Evolutionary conservation across 2,329 filamentous ascomycete genomes (phyloP).

Genomic region (Aspergillaceae sp.): DNA sequence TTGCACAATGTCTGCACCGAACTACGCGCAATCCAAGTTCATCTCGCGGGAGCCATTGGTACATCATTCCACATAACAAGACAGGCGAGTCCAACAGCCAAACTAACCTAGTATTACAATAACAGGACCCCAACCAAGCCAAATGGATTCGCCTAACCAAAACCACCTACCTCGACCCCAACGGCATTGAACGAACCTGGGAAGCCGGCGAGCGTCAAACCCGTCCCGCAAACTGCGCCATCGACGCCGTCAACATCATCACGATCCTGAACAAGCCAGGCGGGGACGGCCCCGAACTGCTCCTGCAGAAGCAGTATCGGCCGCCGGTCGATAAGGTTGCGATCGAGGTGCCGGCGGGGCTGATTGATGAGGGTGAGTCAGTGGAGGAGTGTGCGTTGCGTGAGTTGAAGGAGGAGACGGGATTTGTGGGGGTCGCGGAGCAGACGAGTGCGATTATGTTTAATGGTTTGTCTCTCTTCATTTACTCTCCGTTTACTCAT

Average conservation of each 20-base stretch:
- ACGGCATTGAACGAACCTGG: conserved; percentile 36
- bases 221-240: conserved; percentile 43
- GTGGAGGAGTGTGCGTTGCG: conserved; percentile 49
- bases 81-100: background rate
- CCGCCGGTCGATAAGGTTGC: conserved; percentile 51
- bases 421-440: conserved; percentile 46
- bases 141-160: conserved; percentile 37
- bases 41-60: conserved; percentile 28
- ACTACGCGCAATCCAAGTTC: conserved; percentile 20
- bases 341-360: conserved; percentile 53
- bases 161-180: conserved; percentile 35
- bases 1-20: conserved; percentile 13
- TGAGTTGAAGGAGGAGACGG: conserved; percentile 55
- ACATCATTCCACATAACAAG: background rate
- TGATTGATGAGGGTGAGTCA: conserved; percentile 51
- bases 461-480: conserved; percentile 29
- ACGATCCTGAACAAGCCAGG: conserved; percentile 48
- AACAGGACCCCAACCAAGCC: conserved; percentile 31
- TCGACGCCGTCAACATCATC: conserved; percentile 52
- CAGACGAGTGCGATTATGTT: conserved; percentile 37
- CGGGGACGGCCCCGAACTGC: conserved; percentile 34
- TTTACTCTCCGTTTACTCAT: background rate
- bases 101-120: background rate
- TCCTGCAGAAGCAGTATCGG: conserved; percentile 53
- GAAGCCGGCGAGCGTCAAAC: conserved; percentile 40